Conservation (phyloP, 2,329 filamentous ascomycete species). For the Microcera coccophila region DNA sequence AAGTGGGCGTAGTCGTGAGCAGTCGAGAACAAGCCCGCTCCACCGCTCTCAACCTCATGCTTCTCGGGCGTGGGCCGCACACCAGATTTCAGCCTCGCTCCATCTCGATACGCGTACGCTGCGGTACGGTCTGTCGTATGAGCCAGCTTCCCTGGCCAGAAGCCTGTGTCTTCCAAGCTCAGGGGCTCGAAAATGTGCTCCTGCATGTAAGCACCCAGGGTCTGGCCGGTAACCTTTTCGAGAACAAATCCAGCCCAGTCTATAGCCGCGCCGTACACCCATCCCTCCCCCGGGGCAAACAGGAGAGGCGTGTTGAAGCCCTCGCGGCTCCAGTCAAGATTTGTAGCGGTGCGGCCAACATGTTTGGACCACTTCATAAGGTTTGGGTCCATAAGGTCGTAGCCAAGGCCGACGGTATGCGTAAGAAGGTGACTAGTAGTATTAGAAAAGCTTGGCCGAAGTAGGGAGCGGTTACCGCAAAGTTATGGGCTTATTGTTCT, state of each 20-base stretch:
- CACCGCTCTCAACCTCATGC: conserved; percentile 39
- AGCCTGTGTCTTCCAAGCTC: conserved; percentile 35
- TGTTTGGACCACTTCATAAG: conserved; percentile 38
- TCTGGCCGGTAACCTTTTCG: conserved; percentile 36
- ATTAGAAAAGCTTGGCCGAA: too few species aligned
- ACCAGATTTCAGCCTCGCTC: conserved; percentile 18
- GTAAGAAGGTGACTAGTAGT: conserved; percentile 40
- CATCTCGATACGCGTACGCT: conserved; percentile 18
- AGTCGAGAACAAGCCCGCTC: conserved; percentile 41
- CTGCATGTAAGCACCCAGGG: conserved; percentile 37
- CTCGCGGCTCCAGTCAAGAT: conserved; percentile 32
- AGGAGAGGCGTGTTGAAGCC: conserved; percentile 41
- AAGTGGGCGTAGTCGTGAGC: conserved; percentile 38
- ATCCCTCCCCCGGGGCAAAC: conserved; percentile 45
- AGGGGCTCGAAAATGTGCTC: conserved; percentile 36
- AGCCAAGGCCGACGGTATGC: conserved; percentile 46
- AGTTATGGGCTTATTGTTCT: conserved; percentile 37
- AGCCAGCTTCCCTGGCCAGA: conserved; percentile 31
- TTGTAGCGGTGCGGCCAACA: conserved; percentile 30
- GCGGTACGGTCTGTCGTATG: conserved; percentile 23
- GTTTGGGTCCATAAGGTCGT: conserved; percentile 40
- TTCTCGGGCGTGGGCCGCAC: conserved; percentile 22
- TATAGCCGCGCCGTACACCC: conserved; percentile 44
- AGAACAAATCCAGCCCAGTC: conserved; percentile 48
- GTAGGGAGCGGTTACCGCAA: conserved; percentile 28